phyloP scores from a whole-genome alignment of 164 flowering plant species.

The Annona cherimola region DNA sequence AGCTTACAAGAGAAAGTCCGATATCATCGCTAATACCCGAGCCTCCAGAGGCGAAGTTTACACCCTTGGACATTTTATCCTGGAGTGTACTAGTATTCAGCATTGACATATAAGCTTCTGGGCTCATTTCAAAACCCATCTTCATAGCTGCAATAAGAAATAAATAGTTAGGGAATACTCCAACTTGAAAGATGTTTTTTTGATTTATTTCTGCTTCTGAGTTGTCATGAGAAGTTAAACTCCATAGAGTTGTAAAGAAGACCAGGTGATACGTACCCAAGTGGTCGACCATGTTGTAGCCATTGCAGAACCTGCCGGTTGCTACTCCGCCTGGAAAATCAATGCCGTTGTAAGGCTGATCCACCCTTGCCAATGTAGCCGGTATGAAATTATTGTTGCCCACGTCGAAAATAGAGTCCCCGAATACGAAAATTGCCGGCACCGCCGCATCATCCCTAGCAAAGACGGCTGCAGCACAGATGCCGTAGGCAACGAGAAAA shows the following conservation, averaged over 20 bases:
- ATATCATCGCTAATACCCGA: slow-evolving; percentile 38
- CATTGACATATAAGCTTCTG: slow-evolving; percentile 36
- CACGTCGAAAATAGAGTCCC: slow-evolving; percentile 59
- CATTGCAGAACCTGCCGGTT: slow-evolving; percentile 66
- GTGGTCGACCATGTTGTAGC: slow-evolving; percentile 48
- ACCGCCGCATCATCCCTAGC: slow-evolving; percentile 13
- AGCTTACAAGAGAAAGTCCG: slow-evolving; percentile 20
- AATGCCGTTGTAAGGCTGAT: slow-evolving; percentile 42
- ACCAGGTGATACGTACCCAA: slow-evolving; percentile 22
- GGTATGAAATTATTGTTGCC: slow-evolving; percentile 45
- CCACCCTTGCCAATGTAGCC: slow-evolving; percentile 20
- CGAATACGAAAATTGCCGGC: slow-evolving; percentile 39
- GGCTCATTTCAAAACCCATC: slow-evolving; percentile 37
- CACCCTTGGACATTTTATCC: slow-evolving; percentile 26
- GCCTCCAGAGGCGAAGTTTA: slow-evolving; percentile 59
- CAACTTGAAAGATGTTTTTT: too few relatives aligned
- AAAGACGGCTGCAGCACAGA: slow-evolving; percentile 3
- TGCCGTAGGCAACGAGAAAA: too few relatives aligned
- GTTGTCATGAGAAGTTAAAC: too few relatives aligned
- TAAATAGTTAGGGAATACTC: too few relatives aligned
- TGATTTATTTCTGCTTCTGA: too few relatives aligned
- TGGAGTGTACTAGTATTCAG: not conserved
- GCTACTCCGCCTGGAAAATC: slow-evolving; percentile 37
- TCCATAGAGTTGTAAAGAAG: too few relatives aligned
- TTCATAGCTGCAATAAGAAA: slow-evolving; percentile 17